These are phyloP conservation scores for Triticum turgidum DNA, from an alignment of 176 grass and related monocot genomes.

Conservation along the genomic window DNA sequence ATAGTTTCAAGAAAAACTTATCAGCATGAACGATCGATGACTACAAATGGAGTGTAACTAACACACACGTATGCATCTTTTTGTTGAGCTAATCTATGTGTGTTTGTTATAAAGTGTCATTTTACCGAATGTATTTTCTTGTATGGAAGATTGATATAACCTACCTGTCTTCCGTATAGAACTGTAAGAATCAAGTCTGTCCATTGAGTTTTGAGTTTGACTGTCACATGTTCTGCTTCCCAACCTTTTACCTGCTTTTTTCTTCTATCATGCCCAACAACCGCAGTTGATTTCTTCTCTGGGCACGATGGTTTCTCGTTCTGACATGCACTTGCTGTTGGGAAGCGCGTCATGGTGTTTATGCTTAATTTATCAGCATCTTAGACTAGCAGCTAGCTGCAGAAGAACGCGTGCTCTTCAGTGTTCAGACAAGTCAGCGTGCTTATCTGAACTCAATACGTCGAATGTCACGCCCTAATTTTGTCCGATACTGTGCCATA, in stretches of 20 bases:
- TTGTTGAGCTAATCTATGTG: too few relatives aligned
- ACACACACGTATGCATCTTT: too few relatives aligned
- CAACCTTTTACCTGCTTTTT: not conserved
- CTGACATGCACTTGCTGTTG: too few relatives aligned
- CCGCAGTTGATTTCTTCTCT: not conserved
- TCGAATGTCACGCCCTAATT: not conserved
- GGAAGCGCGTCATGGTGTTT: not conserved
- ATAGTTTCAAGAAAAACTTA: too few relatives aligned
- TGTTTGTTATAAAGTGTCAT: too few relatives aligned
- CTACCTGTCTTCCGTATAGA: too few relatives aligned
- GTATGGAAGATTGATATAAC: too few relatives aligned
- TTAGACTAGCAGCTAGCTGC: not conserved
- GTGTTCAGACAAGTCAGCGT: not conserved
- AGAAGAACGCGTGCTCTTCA: not conserved
- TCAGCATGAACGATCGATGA: too few relatives aligned
- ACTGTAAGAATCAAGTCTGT: too few relatives aligned
- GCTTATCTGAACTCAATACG: not conserved
- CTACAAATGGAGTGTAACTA: too few relatives aligned
- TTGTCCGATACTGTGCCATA: not conserved
- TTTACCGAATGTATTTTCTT: too few relatives aligned
- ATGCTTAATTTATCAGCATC: not conserved
- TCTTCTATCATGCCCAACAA: not conserved
- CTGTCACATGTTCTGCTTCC: not conserved
- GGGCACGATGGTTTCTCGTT: not conserved
- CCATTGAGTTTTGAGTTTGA: not conserved